Base-by-base conservation (phyloP, 2,329 filamentous ascomycete species). In the Thielaviopsis populi region DNA sequence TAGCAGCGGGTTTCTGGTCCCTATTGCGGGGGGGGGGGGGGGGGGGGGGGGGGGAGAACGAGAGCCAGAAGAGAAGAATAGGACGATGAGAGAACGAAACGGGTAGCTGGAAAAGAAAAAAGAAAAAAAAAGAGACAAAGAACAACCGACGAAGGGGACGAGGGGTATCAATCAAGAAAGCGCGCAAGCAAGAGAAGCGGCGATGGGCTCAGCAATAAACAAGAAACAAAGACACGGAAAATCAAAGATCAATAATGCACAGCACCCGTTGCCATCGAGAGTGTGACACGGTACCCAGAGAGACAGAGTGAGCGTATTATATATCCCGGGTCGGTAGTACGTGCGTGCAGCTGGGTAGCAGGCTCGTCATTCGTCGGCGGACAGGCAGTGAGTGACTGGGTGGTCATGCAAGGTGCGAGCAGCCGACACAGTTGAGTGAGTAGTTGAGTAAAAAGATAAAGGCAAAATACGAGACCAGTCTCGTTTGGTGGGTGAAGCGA, bases 121-220 rank as follows among this genome's bases (percentile, higher is more conserved):
- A 48, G 24, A 61, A 61, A 11, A 60, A 63, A 37, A 43, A 63
- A 58, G 40, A 54, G 24, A 50, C 3, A 3, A 42, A 60, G n/a
- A 62, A 41, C 17, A 59, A 19, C 22, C 40, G 41, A 15, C 41
- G 13, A 59, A 22, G 37, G 24, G 46, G 41, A 15, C 41, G 13
- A 59, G 24, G 37, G 24, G 46, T 27, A 46, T 40, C 53, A 54
- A 59, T 40, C 53, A 54, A 59, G 11, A 24, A 59, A 24, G 30
- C 24, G 13, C 50, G 13, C 50, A 37, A 37, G 53, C 15, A 33
- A 17, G 15, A 19, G 24, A 8, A n/a, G 53, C 27, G 53, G 53
- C 33, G 33, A 37, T 37, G 33, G 10, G 33, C 33, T 7, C 33
- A 48, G 37, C 24, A 37, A 37, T 10, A 37, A 33, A 33, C 53